Base-by-base conservation (phyloP, 495 filamentous ascomycete genomes). In the Trichodelitschia bisporula region DNA sequence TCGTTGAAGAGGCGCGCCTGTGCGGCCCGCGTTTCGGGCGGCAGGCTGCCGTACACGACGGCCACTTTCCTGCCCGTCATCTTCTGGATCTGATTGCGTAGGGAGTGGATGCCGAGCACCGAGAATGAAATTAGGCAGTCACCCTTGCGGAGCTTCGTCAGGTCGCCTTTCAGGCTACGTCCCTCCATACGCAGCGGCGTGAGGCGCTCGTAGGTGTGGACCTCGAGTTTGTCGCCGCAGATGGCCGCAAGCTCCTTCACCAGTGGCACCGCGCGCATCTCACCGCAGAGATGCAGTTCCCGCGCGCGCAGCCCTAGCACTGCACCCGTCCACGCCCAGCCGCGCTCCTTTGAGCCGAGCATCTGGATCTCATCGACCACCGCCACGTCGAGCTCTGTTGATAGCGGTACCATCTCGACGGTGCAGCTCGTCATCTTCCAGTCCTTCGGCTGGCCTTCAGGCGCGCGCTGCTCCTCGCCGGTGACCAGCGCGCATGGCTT, bases 321-420 rank as follows among this genome's bases (percentile, higher is more conserved):
- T 17, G 86, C 86, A 45, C 82, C 72, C 4, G 86, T 92, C 89
- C 89, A 99, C 18, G 84, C 89, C 80, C 80, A 93, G 2, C 89
- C 89, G 29, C 89, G 72, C 1, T 72, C 61, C 2, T 46, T 29
- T 41, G 78, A 67, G 13, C 69, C 73, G 33, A 95, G 82, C 86
- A 93, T 93, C 46, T 99, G 89, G 34, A 95, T 95, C 54, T 97
- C 84, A 43, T 97, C 84, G 33, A 99, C 78, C 39, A 99, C 84
- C 5, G 78, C 82, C 31, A 95, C 86, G 28, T 95, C 84, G 18
- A 82, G 66, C 3, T 41, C 37, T 10, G 42, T 43, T 33, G 71
- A 73, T 6, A 90, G 38, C 20, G 72, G 74, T 24, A 80, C 64
- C 89, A 99, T 99, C 47, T 99, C 89, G 8, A 99, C 84, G 0